Evolutionary conservation across 2,329 filamentous ascomycete genomes (phyloP), one percentile per base, ranked within the genome.

Genomic region (Arachnopeziza araneosa): DNA sequence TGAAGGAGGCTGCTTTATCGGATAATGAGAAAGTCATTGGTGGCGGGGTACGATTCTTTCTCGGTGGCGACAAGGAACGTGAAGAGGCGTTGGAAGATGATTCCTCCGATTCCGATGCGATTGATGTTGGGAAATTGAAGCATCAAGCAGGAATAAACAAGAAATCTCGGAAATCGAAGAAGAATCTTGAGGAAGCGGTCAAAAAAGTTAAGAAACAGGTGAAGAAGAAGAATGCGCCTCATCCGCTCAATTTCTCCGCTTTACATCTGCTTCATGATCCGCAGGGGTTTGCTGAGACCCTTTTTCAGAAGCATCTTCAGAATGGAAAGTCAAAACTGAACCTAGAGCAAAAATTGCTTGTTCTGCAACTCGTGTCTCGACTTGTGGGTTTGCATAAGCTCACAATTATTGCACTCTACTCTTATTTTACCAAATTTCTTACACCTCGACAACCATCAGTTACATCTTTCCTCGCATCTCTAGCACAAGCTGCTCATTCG

Each of bases 91-190:
- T 91, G 55, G 91, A 96, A 59, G 93, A 98, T 63, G 91, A 96
- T 64, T 91, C 86, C 75, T 93, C 89, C 70, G 90, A 91, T 66
- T 91, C 96, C 50, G 89, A 91, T 55, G 89, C 89, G 44, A 75
- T 88, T 36, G 92, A 98, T 72, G 83, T 99, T 67, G 85, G 82
- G 60, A 90, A 90, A 73, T 77, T 98, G 59, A 88, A 88, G 72
- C 93, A 97, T 74, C 89, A 95, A 74, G 83, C 86, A 26, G 89
- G 86, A 51, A 96, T 98, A 78, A 98, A 96, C 80, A 99, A 98
- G 77, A 99, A 98, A 80, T 89, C 86, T 19, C 93, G 89, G 73
- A 98, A 98, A 80, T 87, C 90, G 67, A 84, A 87, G 56, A 89
- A 88, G 68, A 83, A 85, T 32, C 83, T 96, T 56, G 89, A 90